A percentile compares a stretch with the other conserved stretches of the same genome.
Conservation (phyloP, 2,329 filamentous ascomycete species). For the Ceratocystis cubensis region DNA sequence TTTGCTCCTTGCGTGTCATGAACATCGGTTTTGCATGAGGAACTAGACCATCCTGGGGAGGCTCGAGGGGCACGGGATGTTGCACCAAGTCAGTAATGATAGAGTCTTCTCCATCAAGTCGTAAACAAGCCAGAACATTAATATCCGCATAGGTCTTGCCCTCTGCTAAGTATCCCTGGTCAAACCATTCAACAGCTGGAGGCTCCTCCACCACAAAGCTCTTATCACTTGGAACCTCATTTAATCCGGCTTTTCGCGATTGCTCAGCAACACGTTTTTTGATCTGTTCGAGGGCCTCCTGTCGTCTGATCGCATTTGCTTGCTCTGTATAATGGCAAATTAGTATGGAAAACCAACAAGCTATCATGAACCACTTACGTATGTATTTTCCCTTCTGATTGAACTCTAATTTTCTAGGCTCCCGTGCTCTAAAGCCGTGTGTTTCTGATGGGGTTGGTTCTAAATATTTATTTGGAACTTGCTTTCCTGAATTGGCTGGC, state of each 20-base stretch:
- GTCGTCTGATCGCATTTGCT: conserved; percentile 74
- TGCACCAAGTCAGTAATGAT: conserved; percentile 88
- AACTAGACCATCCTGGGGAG: conserved; percentile 75
- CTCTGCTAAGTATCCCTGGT: conserved; percentile 66
- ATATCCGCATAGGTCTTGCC: conserved; percentile 63
- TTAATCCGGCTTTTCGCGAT: conserved; percentile 79
- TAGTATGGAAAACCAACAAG: background rate
- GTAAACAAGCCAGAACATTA: conserved; percentile 51
- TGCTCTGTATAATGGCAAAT: conserved; percentile 38
- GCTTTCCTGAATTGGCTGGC: conserved; percentile 21
- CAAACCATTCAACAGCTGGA: conserved; percentile 94
- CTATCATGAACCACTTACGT: conserved; percentile 26
- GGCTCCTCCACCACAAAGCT: conserved; percentile 74
- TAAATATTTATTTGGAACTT: conserved; percentile 61
- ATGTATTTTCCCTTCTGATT: conserved; percentile 97
- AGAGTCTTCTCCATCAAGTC: conserved; percentile 64
- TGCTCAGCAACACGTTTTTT: conserved; percentile 84
- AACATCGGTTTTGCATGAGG: conserved; percentile 80
- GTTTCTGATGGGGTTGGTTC: conserved; percentile 51
- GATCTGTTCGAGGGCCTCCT: conserved; percentile 83
- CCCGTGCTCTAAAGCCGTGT: conserved; percentile 51
- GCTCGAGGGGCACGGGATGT: conserved; percentile 80
- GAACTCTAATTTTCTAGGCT: conserved; percentile 69
- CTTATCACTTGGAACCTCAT: conserved; percentile 79
- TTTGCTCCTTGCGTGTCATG: conserved; percentile 79